Conservation (phyloP, 73 alveolate genomes). For the Paramecium tetraurelia region DNA sequence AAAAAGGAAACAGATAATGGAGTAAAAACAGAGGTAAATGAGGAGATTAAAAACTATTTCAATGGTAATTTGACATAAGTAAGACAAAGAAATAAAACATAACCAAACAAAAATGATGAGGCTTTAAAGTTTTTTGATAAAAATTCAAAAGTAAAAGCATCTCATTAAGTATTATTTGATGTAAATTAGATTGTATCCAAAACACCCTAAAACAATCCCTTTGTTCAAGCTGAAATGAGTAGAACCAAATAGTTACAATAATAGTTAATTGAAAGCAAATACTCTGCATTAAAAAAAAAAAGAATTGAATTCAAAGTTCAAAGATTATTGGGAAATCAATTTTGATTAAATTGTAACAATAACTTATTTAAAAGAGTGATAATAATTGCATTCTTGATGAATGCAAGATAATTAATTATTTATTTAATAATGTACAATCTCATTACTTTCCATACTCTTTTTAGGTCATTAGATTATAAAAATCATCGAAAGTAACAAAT, state of each 20-base stretch:
- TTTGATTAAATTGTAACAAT: background rate
- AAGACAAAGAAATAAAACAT: background rate
- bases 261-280: background rate
- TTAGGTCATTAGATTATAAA: constrained; percentile 79
- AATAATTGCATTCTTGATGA: background rate
- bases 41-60: background rate
- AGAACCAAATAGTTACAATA: background rate
- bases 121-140: background rate
- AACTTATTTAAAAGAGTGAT: background rate
- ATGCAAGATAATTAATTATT: background rate
- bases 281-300: background rate
- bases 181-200: background rate
- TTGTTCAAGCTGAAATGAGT: background rate
- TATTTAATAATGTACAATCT: background rate
- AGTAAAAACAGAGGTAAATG: background rate
- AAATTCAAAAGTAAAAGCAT: background rate
- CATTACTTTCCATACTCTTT: constrained; percentile 46
- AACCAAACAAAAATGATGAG: background rate
- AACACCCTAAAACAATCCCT: background rate
- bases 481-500: constrained; percentile 81
- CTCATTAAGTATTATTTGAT: background rate
- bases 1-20: background rate
- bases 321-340: background rate
- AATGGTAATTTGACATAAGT: background rate
- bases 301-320: background rate